Conservation (phyloP, 352 stramenopile species). For the Phytophthora pistaciae region DNA sequence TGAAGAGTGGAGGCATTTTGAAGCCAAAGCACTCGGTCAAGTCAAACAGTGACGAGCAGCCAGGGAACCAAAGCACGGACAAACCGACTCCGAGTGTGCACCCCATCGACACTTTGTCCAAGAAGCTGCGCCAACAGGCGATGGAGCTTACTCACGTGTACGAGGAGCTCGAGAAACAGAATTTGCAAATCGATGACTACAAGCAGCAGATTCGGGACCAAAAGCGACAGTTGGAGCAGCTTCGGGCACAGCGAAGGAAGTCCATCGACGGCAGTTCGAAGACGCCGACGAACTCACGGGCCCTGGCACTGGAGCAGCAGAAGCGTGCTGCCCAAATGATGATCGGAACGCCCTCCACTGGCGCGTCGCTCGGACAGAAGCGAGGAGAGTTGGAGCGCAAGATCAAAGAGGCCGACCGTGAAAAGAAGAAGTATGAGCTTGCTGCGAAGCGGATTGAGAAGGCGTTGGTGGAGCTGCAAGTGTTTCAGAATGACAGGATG, state of each 20-base stretch:
- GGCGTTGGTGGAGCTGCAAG: constrained; percentile 44
- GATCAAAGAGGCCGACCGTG: constrained; percentile 50
- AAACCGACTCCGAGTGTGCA: constrained; percentile 41
- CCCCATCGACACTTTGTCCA: constrained; percentile 73
- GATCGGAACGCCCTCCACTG: constrained; percentile 30
- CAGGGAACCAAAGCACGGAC: constrained; percentile 15
- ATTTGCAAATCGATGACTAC: constrained; percentile 45
- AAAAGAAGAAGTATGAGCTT: constrained; percentile 49
- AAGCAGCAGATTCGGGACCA: constrained; percentile 52
- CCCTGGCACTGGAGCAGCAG: constrained; percentile 23
- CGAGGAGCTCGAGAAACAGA: constrained; percentile 73
- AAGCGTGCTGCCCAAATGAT: constrained; percentile 39
- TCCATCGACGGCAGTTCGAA: constrained; percentile 18
- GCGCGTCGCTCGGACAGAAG: constrained; percentile 39
- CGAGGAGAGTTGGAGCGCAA: constrained; percentile 38
- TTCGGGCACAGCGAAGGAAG: constrained; percentile 31
- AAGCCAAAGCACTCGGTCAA: constrained; percentile 16
- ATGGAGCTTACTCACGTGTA: constrained; percentile 77
- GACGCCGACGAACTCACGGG: constrained; percentile 1
- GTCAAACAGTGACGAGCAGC: constrained; percentile 2
- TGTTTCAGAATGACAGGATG: constrained; percentile 45
- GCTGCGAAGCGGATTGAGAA: constrained; percentile 51
- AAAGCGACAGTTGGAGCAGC: constrained; percentile 54
- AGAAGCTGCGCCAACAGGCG: constrained; percentile 79
- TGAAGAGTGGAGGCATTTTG: background rate